phyloP scores from a whole-genome alignment of 805 yeast genomes.

The Barnettozyma vustinii region DNA sequence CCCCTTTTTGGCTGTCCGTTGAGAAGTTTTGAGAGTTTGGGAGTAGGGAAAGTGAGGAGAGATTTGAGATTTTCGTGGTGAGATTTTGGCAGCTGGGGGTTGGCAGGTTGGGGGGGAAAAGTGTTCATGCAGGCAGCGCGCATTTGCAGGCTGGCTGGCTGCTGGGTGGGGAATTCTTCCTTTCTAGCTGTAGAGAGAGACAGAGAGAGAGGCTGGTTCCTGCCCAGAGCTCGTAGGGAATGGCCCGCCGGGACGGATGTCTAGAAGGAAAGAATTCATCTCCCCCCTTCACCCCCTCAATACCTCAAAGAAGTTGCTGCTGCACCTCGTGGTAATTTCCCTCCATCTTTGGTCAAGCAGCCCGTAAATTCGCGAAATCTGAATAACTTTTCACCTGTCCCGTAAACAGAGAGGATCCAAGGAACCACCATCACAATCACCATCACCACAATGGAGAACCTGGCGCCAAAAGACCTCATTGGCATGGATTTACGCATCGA shows the following conservation, averaged over 20 bases:
- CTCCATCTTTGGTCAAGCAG: neutral
- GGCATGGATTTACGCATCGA: constrained; percentile 15
- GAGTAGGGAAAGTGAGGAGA: neutral
- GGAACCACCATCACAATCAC: too few relatives aligned
- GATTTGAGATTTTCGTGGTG: neutral
- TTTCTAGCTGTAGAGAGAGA: neutral
- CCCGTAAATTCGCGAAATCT: neutral
- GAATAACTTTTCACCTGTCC: neutral
- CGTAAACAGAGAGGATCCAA: too few relatives aligned
- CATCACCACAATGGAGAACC: neutral
- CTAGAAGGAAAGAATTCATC: too few relatives aligned
- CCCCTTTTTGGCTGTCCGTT: neutral
- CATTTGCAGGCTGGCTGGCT: neutral
- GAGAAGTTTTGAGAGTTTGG: neutral
- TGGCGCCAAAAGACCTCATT: constrained; percentile 15
- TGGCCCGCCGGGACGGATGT: too few relatives aligned
- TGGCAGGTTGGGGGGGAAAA: neutral
- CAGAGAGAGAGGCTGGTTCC: neutral
- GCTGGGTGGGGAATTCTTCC: neutral
- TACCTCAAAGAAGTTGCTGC: neutral
- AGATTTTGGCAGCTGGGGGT: neutral
- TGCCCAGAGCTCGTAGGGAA: neutral
- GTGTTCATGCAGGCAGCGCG: neutral
- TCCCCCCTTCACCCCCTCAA: neutral
- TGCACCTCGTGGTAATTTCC: too few relatives aligned